Evolutionary conservation across 345 rosid species (phyloP), one percentile per base, ranked within the genome.

Genomic region (Pugionium dolabratum): DNA sequence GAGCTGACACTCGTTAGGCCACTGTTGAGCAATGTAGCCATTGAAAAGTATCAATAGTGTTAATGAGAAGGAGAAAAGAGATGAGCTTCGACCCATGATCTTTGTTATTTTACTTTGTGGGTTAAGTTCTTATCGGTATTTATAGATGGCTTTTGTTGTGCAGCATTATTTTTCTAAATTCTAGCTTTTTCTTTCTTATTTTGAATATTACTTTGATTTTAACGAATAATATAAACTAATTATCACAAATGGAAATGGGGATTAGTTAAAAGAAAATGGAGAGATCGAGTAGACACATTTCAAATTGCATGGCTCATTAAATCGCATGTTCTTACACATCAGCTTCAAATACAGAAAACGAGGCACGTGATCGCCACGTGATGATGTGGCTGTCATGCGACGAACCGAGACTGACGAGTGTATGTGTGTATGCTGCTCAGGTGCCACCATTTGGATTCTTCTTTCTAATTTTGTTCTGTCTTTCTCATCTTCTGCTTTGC

Each of bases 1-100:
- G 45, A 88, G 68, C 48, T 78, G 81, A 71, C 89, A 88, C 70
- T 81, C 78, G 45, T 70, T 54, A 43, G 54, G 75, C 56, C 49
- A 67, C 39, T 74, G 78, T n/a, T 43, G 75, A 44, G 80, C 83
- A 9, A 56, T 61, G 73, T 78, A 80, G 61, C 81, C 79, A 36
- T 74, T 63, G 75, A 80, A 69, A 31, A 82, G 78, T 60, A 78
- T 32, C 54, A 86, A 45, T 46, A 83, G 66, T 61, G 79, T 71
- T 6, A 85, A 47, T 41, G 77, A 54, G 10, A 80, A 56, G 45
- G 59, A 57, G 49, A 82, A 66, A 27, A 76, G 42, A 41, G 57
- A 64, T 68, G 76, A 46, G n/a, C n/a, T 30, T 71, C 40, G 35
- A 54, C 69, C 64, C 75, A 71, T 18, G 18, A 18, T 18, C 18